Base-by-base conservation (phyloP, 2,329 filamentous ascomycete genomes). In the Hypoxylon sp. region DNA sequence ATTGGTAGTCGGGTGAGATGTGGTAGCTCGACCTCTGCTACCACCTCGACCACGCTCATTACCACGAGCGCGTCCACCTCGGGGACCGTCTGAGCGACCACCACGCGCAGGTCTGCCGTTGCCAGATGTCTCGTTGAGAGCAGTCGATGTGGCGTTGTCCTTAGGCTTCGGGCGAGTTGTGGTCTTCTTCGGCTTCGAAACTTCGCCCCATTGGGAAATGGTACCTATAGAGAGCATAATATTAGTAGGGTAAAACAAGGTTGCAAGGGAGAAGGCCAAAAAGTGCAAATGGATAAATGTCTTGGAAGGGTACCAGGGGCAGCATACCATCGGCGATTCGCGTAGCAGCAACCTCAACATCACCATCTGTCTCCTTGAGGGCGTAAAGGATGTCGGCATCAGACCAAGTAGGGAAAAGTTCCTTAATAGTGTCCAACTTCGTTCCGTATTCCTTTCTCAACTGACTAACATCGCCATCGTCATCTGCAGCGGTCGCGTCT, bases 341-440 rank as follows among this genome's bases (percentile, higher is more conserved):
- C 66, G 88, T 86, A 69, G 90, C 88, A 61, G 89, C 84, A 64
- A 83, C 75, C 63, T 88, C 82, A 66, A 91, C 79, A 73, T 94
- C 89, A 65, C 89, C 90, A 65, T 90, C 83, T 48, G 87, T 88
- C 78, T 99, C 94, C 73, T 96, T 86, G 53, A 99, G 81, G 57
- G 92, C 92, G 71, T 94, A 94, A 60, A 97, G 85, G 59, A 97
- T 84, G 72, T 97, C 93, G 72, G 92, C 90, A 68, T 96, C 90
- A 64, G 91, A 93, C 94, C 93, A 97, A 73, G 91, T 88, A 53
- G 90, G 86, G 78, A 96, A 97, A 77, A 97, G 87, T 73, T 96
- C 92, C 77, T 90, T 91, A 71, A 99, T 86, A 67, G 87, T 85
- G 57, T 80, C 79, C 65, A 96, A 83, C 76, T 93, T 90, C 67